These are phyloP conservation scores for Syzygium oleosum DNA, from an alignment of 345 rosid genomes.

Conservation along the genomic window DNA sequence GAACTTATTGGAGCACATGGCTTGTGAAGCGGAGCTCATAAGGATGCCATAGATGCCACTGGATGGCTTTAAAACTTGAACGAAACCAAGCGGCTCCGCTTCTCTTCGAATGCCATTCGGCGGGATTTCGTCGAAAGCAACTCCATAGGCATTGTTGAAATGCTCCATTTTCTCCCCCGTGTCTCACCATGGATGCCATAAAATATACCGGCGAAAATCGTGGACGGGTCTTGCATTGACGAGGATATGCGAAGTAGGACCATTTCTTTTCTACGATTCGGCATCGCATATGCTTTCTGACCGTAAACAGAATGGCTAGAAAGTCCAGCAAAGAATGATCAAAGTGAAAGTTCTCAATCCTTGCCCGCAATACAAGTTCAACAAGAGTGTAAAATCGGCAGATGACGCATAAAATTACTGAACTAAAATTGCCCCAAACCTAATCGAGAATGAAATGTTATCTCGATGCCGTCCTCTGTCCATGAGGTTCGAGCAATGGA, in stretches of 20 bases:
- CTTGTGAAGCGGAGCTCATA: too few species aligned
- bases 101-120: too few species aligned
- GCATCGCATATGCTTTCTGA: neutral
- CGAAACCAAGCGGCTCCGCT: too few species aligned
- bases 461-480: neutral
- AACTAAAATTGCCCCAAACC: neutral
- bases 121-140: too few species aligned
- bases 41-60: too few species aligned
- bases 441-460: neutral
- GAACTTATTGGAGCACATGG: too few species aligned
- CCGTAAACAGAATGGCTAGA: neutral
- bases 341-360: neutral
- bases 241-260: neutral
- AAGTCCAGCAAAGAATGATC: neutral
- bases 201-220: too few species aligned
- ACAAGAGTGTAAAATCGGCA: neutral
- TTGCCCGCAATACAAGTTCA: neutral
- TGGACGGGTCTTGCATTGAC: neutral
- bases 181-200: too few species aligned
- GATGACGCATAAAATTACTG: neutral
- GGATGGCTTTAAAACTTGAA: too few species aligned
- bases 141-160: too few species aligned
- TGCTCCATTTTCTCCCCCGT: too few species aligned
- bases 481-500: neutral
- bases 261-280: neutral